Conservation (phyloP, 129 eudicot species). For the Tanacetum coccineum region DNA sequence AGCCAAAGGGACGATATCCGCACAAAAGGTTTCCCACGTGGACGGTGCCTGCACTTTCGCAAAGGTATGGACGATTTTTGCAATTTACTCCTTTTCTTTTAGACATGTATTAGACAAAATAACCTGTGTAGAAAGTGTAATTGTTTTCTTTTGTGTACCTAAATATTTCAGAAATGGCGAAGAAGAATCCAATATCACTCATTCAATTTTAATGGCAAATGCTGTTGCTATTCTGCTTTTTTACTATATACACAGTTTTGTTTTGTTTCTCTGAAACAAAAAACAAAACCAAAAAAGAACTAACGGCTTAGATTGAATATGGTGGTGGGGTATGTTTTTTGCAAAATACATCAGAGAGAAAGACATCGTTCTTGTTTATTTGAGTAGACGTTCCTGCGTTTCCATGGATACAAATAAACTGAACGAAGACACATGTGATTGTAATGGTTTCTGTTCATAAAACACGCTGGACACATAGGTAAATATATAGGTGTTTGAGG, state of each 20-base stretch:
- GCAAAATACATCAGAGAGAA: too few species aligned
- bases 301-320: conserved; percentile 18
- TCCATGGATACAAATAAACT: conserved; percentile 6
- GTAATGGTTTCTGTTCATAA: conserved; percentile 30
- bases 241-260: background rate
- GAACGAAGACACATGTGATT: background rate
- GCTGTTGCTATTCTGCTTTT: background rate
- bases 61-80: too few species aligned
- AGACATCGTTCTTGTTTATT: conserved; percentile 28
- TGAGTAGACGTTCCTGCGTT: conserved; percentile 29
- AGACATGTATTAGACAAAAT: too few species aligned
- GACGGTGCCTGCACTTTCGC: too few species aligned
- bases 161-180: conserved; percentile 23
- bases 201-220: conserved; percentile 6
- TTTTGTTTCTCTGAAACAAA: background rate
- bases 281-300: background rate
- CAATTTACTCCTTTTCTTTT: too few species aligned
- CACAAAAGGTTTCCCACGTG: background rate
- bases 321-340: conserved; percentile 26
- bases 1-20: too few species aligned
- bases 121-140: too few species aligned
- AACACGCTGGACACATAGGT: conserved; percentile 14
- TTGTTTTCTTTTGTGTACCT: background rate
- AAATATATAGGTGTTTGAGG: too few species aligned
- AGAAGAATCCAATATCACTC: conserved; percentile 18